phyloP scores from a whole-genome alignment of 805 yeast genomes.

The Saccharomycopsis guyanensis region DNA sequence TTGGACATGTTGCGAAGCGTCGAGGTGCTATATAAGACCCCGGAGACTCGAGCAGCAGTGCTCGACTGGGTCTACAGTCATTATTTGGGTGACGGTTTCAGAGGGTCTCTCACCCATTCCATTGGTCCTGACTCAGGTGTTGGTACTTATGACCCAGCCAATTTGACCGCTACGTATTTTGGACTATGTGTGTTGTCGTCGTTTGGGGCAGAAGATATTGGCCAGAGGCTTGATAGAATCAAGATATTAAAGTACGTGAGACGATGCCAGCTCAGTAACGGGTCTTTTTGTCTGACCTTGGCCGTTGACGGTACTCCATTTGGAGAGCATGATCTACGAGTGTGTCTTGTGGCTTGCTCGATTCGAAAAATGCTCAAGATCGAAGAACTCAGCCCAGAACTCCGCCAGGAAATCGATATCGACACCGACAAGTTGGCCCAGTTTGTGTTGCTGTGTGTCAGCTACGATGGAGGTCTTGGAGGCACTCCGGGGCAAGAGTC shows the following conservation, averaged over 20 bases:
- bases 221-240: constrained; percentile 30
- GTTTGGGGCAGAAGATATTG: constrained; percentile 37
- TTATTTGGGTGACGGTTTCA: constrained; percentile 43
- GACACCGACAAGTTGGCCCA: constrained; percentile 33
- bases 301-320: constrained; percentile 30
- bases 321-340: constrained; percentile 67
- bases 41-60: constrained; percentile 27
- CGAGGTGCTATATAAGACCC: constrained; percentile 26
- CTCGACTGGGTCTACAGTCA: constrained; percentile 41
- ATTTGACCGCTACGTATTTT: constrained; percentile 69
- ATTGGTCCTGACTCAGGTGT: constrained; percentile 7
- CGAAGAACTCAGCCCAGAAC: constrained; percentile 26
- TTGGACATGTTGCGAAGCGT: constrained; percentile 38
- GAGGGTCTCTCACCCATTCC: constrained; percentile 48
- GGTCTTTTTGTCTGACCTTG: constrained; percentile 46
- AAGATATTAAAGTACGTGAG: constrained; percentile 47
- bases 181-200: constrained; percentile 52
- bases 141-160: constrained; percentile 48
- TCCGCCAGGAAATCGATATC: constrained; percentile 32
- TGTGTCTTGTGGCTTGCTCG: constrained; percentile 64
- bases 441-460: constrained; percentile 32
- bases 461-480: constrained; percentile 70
- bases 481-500: constrained; percentile 47
- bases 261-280: constrained; percentile 53
- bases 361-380: constrained; percentile 46